Conservation (phyloP, 768 basidiomycete species). For the Pleurotus sapidus region DNA sequence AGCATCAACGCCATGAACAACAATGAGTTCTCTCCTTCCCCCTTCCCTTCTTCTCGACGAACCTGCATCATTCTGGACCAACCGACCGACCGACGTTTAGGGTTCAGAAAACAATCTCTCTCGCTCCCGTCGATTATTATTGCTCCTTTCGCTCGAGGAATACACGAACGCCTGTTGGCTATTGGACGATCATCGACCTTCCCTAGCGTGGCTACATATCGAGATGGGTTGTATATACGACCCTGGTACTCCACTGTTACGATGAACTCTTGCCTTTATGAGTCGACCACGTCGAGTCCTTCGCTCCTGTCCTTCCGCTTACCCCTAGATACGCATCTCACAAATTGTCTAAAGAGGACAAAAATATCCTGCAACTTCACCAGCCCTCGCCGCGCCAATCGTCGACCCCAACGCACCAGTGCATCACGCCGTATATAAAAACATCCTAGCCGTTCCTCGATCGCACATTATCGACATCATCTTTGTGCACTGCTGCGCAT, state of each 20-base stretch:
- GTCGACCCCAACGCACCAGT: neutral
- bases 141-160: neutral
- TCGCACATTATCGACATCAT: neutral
- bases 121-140: no score
- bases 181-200: neutral
- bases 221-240: neutral
- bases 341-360: neutral
- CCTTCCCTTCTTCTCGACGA: neutral
- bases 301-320: no score
- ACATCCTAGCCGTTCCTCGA: constrained; percentile 4
- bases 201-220: neutral
- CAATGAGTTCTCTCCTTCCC: neutral
- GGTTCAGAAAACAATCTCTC: no score
- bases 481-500: neutral
- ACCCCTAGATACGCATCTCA: neutral
- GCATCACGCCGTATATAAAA: neutral
- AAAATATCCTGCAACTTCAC: neutral
- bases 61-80: no score
- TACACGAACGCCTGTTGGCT: neutral
- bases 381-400: neutral
- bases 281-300: no score
- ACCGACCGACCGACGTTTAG: no score
- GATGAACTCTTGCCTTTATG: no score
- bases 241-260: neutral
- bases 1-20: no score